Evolutionary conservation across 2,329 filamentous ascomycete genomes (phyloP), one percentile per base, ranked within the genome.

Genomic region (Aspergillus sojae): DNA sequence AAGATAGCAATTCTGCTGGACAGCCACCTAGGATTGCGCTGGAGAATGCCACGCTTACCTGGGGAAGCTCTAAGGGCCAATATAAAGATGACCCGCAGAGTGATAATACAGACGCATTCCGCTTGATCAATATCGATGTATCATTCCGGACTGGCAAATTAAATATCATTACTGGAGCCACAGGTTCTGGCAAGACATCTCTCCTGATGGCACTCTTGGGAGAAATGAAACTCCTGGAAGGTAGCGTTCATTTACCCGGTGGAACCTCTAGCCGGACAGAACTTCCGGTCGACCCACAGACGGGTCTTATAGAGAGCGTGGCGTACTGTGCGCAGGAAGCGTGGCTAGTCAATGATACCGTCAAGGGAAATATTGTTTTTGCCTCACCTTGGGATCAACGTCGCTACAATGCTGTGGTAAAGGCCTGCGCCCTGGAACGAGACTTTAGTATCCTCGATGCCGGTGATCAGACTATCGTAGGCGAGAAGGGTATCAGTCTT

Each of bases 261-360:
- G 93, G 92, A 50, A 88, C 87, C 65, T 93, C 92, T 74, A 75
- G 73, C 66, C 90, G 95, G 68, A 93, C 97, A 74, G 93, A 97
- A 64, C 85, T 97, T 34, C 90, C 85, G 16, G 84, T 89, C 7
- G 90, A 98, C 75, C 90, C 93, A 2, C 89, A 91, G 63, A 97
- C 94, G 28, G 91, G 91, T 1, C 85, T 98, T 45, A 93, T 92
- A 6, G 94, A 99, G 74, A 96, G 91, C 64, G 89, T 97, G 64
- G 95, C 95, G 19, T 99, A 98, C 75, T 97, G 96, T 75, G 94
- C 95, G 21, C 95, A 99, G 77, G 91, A 96, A 77, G 93, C 95
- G 10, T 99, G 95, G 95, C 85, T 99, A 36, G 91, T 98, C 63
- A 99, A 99, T 72, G 94, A 91, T 52, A 96, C 91, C 23, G 96